Evolutionary conservation across 1,284 basidiomycete species (phyloP), one percentile per base, ranked within the genome.

Genomic region (Heterobasidion irregulare): DNA sequence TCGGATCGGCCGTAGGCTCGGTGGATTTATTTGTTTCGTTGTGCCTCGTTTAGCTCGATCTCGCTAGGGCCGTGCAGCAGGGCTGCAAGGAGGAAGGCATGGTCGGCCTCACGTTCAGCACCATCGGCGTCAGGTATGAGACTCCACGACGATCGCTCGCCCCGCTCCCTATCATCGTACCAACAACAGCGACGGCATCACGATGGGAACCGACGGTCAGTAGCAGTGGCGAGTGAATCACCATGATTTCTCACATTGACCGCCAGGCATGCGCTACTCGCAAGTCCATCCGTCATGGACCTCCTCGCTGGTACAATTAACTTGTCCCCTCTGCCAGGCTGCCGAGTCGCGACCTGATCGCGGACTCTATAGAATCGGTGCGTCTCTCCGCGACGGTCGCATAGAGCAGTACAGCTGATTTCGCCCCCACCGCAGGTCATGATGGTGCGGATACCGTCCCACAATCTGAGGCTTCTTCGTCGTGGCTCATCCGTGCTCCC

Each of bases 291-390:
- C 34, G 18, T 35, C 26, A 52, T 50, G 48, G 5, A 62, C 59
- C 6, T 44, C 32, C 5, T 16, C 4, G 38, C 19, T 15, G 10
- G 49, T 6, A 32, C 18, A 41, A 46, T 12, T 32, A 16, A 33
- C 26, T 5, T 26, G 18, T 32, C 19, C 38, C 49, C 32, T 26
- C 4, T 50, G 64, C 59, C 66, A 93, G 90, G 49, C 75, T 96
- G 32, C 93, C 93, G 18, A 90, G 83, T 71, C 84, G 94, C 55
- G 93, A 96, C 66, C 69, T 96, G 53, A 96, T 96, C 61, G 93
- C 92, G 18, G 93, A 95, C 66, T 91, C 89, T 36, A 87, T 95
- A 58, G 92, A 95, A 74, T 83, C 89, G 41, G 90, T 91, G 66
- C 57, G 79, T 66, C 2, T 33, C 51, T 33, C 43, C 50, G 8